Base-by-base conservation (phyloP, 108 stramenopile species). In the Mediolabrus comicus region DNA sequence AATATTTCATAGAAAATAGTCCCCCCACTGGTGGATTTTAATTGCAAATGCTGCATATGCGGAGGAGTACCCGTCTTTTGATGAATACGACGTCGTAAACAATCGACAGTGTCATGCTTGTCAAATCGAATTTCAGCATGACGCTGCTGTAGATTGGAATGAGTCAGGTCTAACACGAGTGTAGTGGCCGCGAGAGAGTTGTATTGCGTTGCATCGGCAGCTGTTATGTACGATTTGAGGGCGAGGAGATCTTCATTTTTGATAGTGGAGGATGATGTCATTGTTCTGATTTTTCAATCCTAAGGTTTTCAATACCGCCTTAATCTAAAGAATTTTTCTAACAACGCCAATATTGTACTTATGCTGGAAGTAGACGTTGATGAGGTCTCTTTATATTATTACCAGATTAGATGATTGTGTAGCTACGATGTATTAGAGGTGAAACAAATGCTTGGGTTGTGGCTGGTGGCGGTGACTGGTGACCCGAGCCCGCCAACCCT, bases 121-220 rank as follows among this genome's bases (percentile, higher is more conserved):
- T 97, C 92, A 69, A 98, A 95, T 17, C 96, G 96, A 41, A 97
- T 86, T 83, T 98, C 98, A 62, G 95, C 87, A 80, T 96, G 95
- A 35, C 86, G 85, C 71, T 97, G 95, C 13, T 82, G 38, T 30
- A 98, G 78, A 72, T 98, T 98, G 79, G 91, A 94, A 78, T 98
- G 97, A 27, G 97, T 94, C 30, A 98, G 75, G 71, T 94, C 92
- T 51, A 98, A 81, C 38, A 97, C 79, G 31, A 74, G 59, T 29
- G 75, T 78, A 41, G 69, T 55, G 46, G 65, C 39, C 13, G 72
- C 52, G 38, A 91, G 62, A 53, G 73, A 55, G 52, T 74, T 65
- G 68, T 87, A 91, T 59, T 85, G 84, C 4, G 82, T 78, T 16
- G 59, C 75, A 43, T 93, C 92, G 34, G 77, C 81, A 41, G 86